A percentile compares a stretch with the other conserved stretches of the same genome.
phyloP scores from a whole-genome alignment of 2,329 filamentous ascomycete species.

The Curvularia eragrostidis region DNA sequence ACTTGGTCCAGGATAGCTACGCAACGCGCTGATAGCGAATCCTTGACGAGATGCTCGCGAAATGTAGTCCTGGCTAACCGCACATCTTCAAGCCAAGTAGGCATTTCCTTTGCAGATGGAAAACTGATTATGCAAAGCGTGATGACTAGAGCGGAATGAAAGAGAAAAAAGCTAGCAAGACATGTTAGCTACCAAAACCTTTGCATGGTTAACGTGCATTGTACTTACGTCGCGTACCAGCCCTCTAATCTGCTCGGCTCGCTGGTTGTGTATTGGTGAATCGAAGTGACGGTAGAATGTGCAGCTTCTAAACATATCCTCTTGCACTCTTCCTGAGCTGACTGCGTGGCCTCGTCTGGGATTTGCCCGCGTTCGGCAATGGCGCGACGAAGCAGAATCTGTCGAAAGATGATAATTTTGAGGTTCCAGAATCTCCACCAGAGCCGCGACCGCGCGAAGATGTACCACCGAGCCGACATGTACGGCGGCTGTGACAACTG shows the following conservation, averaged over 20 bases:
- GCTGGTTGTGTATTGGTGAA: slow-evolving; percentile 30
- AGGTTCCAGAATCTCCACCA: slow-evolving; percentile 40
- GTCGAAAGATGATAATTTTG: slow-evolving; percentile 36
- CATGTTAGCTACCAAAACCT: neutral
- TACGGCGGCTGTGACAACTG: slow-evolving; percentile 18
- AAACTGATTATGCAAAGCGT: slow-evolving; percentile 37
- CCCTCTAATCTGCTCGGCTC: slow-evolving; percentile 31
- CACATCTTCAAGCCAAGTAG: slow-evolving; percentile 32
- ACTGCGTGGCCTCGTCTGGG: slow-evolving; percentile 24
- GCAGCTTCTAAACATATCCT: slow-evolving; percentile 35
- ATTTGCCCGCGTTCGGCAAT: slow-evolving; percentile 33
- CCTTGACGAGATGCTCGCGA: slow-evolving; percentile 29
- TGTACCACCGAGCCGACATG: slow-evolving; percentile 25
- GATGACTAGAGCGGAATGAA: slow-evolving; percentile 35
- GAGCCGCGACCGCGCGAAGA: slow-evolving; percentile 31
- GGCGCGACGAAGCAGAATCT: slow-evolving; percentile 32
- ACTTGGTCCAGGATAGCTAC: slow-evolving; percentile 36
- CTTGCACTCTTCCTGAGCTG: slow-evolving; percentile 32
- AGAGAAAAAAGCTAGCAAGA: slow-evolving; percentile 30
- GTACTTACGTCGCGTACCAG: slow-evolving; percentile 37
- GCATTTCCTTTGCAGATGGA: slow-evolving; percentile 21
- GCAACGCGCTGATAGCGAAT: slow-evolving; percentile 36
- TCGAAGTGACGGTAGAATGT: slow-evolving; percentile 32
- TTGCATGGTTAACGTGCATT: neutral
- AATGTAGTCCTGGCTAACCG: slow-evolving; percentile 31